Conservation (phyloP, 176 grass and related monocot genomes). For the Oryza officinalis region DNA sequence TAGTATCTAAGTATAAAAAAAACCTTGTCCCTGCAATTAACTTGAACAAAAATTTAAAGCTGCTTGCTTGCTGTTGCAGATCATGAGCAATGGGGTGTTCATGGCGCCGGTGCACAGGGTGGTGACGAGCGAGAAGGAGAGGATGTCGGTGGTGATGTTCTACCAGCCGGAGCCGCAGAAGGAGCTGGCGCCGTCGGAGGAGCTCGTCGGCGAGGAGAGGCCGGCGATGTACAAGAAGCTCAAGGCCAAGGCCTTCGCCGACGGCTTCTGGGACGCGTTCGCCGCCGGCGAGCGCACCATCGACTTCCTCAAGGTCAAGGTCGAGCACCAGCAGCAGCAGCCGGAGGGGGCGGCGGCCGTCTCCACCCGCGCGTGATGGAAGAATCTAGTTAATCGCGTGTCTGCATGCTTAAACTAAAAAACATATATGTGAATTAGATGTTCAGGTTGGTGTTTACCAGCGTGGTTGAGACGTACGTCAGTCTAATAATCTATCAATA, state of each 20-base stretch:
- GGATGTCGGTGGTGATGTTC: conserved; percentile 46
- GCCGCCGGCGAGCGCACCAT: conserved; percentile 38
- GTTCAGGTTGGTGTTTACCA: not conserved
- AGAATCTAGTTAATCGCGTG: too few relatives aligned
- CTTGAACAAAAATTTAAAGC: too few relatives aligned
- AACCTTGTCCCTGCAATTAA: too few relatives aligned
- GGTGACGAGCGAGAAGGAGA: conserved; percentile 18
- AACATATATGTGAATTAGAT: not conserved
- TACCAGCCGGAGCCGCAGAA: conserved; percentile 46
- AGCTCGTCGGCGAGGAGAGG: conserved; percentile 20
- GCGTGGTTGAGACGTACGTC: too few relatives aligned
- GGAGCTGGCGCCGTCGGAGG: conserved; percentile 31
- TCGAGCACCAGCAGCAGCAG: not conserved
- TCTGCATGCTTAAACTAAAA: not conserved
- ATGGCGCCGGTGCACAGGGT: not conserved
- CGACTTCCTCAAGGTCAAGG: conserved; percentile 37
- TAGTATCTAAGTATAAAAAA: too few relatives aligned
- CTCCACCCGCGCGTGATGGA: not conserved
- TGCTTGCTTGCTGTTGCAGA: not conserved
- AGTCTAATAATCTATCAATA: too few relatives aligned
- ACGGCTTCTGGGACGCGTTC: conserved; percentile 45
- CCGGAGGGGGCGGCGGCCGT: not conserved
- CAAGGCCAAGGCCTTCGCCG: conserved; percentile 31
- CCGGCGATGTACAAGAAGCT: conserved; percentile 44
- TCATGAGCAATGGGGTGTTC: not conserved